Evolutionary conservation across 495 filamentous ascomycete species (phyloP).

Genomic region (Xylaria flabelliformis): DNA sequence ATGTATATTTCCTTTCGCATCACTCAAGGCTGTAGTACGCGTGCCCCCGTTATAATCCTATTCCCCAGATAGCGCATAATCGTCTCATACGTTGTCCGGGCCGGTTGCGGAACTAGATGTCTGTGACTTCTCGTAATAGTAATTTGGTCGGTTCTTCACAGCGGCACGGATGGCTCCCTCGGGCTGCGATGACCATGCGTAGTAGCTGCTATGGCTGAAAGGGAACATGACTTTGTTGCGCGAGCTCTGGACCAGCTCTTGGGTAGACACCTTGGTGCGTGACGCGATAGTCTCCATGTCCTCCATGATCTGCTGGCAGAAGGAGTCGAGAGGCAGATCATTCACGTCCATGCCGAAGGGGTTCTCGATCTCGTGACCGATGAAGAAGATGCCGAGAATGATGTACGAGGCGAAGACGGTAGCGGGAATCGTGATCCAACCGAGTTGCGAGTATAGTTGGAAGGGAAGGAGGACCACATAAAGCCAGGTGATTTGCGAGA

Average conservation of each 20-base stretch:
- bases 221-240: constrained; percentile 73
- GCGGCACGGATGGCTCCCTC: constrained; percentile 53
- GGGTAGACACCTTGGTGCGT: constrained; percentile 58
- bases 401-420: constrained; percentile 83
- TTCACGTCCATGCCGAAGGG: constrained; percentile 89
- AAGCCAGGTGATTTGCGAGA: constrained; percentile 86
- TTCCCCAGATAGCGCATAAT: neutral
- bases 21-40: neutral
- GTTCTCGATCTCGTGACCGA: constrained; percentile 87
- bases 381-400: constrained; percentile 85
- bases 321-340: constrained; percentile 79
- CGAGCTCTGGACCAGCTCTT: constrained; percentile 63
- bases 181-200: constrained; percentile 65
- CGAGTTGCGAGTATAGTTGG: constrained; percentile 69
- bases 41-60: neutral
- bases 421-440: constrained; percentile 84
- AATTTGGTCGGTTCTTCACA: constrained; percentile 47
- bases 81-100: constrained; percentile 5
- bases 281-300: constrained; percentile 79
- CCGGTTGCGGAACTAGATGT: neutral
- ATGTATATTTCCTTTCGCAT: neutral
- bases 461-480: constrained; percentile 86
- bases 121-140: constrained; percentile 36
- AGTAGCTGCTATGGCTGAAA: constrained; percentile 63
- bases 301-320: constrained; percentile 71